Conservation (phyloP, 176 grass and related monocot species). For the Canna indica region DNA sequence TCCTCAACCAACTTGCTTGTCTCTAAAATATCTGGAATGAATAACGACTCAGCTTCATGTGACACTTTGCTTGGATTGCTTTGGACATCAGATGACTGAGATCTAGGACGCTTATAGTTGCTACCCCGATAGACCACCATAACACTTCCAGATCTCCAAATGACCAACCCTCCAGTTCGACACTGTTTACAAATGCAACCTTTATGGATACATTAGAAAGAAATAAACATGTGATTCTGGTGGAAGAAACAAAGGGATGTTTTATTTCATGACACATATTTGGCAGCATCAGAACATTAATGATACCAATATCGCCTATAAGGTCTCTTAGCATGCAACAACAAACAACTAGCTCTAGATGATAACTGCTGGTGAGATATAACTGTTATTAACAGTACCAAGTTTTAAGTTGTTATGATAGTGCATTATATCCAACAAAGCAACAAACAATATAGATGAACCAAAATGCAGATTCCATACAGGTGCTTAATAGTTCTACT, state of each 20-base stretch:
- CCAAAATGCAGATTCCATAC: too few species aligned
- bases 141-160: slow-evolving; percentile 92
- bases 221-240: not conserved
- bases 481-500: too few species aligned
- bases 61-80: slow-evolving; percentile 21
- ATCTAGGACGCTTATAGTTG: slow-evolving; percentile 63
- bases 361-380: not conserved
- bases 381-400: not conserved
- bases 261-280: not conserved
- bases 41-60: slow-evolving; percentile 31
- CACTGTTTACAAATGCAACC: slow-evolving; percentile 35
- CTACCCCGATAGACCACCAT: slow-evolving; percentile 83
- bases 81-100: slow-evolving; percentile 29
- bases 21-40: slow-evolving; percentile 45
- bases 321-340: not conserved
- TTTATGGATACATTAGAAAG: not conserved
- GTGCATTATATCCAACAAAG: too few species aligned
- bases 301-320: not conserved
- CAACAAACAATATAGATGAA: too few species aligned
- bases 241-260: not conserved
- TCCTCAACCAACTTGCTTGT: slow-evolving; percentile 20
- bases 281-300: not conserved
- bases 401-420: not conserved
- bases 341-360: not conserved
- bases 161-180: slow-evolving; percentile 71